These are phyloP conservation scores for Pisolithus marmoratus DNA, from an alignment of 768 basidiomycete species.

Conservation along the genomic window DNA sequence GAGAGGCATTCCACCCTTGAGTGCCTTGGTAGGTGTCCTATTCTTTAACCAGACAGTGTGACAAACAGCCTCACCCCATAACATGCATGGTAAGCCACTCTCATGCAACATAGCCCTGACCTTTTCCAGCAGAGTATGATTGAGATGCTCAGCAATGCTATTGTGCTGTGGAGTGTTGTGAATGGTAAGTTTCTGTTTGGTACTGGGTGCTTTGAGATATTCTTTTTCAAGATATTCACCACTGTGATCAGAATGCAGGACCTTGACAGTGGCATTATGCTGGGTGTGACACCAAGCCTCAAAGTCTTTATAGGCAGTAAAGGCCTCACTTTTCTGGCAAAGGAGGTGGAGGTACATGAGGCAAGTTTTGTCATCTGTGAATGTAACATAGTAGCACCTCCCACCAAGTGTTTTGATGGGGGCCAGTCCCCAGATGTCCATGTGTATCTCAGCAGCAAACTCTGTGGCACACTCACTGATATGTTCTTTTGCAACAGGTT, in stretches of 20 bases:
- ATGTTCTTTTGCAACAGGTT: too few relatives aligned
- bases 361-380: conserved; percentile 4
- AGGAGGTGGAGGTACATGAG: neutral
- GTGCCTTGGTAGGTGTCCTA: too few relatives aligned
- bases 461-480: too few relatives aligned
- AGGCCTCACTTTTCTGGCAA: conserved; percentile 5
- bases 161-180: conserved; percentile 22
- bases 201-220: too few relatives aligned
- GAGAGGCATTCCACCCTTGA: too few relatives aligned
- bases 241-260: conserved; percentile 8
- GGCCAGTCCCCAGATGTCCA: too few relatives aligned
- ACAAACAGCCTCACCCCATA: conserved; percentile 13
- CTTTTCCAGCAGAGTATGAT: conserved; percentile 20
- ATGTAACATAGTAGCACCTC: too few relatives aligned
- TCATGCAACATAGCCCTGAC: conserved; percentile 20
- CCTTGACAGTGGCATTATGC: neutral
- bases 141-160: conserved; percentile 23
- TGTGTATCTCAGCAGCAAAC: too few relatives aligned
- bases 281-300: conserved; percentile 4
- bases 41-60: too few relatives aligned
- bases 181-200: conserved; percentile 5
- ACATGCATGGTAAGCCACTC: conserved; percentile 8
- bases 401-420: too few relatives aligned
- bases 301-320: conserved; percentile 4
- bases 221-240: conserved; percentile 7